Evolutionary conservation across 164 flowering plant species (phyloP).

Genomic region (Vitis cinerea): DNA sequence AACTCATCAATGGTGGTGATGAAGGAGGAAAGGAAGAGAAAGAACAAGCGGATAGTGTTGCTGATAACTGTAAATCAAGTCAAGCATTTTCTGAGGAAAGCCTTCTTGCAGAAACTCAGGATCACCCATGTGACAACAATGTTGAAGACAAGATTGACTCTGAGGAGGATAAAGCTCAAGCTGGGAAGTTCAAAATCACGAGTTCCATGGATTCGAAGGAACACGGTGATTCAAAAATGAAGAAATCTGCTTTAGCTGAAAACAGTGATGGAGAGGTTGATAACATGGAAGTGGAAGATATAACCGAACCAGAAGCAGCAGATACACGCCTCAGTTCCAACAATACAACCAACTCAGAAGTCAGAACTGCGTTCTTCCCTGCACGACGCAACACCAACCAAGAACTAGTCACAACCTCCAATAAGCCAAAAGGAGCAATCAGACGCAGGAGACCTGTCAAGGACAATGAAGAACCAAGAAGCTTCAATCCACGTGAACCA

Average conservation of each 20-base stretch:
- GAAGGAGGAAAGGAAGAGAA: slow-evolving; percentile 3
- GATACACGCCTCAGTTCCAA: slow-evolving; percentile 1
- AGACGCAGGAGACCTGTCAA: slow-evolving; percentile 21
- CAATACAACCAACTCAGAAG: background rate
- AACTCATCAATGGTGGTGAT: background rate
- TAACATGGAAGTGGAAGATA: slow-evolving; percentile 11
- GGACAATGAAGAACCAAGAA: slow-evolving; percentile 25
- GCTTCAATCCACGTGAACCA: slow-evolving; percentile 65
- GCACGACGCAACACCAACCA: slow-evolving; percentile 7
- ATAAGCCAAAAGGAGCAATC: slow-evolving; percentile 15
- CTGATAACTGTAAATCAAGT: background rate
- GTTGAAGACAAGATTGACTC: background rate
- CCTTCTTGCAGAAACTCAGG: slow-evolving; percentile 4
- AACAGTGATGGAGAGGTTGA: slow-evolving; percentile 1
- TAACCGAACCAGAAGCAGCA: slow-evolving; percentile 1
- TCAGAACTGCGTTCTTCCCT: background rate
- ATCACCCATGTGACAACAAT: background rate
- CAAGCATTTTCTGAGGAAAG: slow-evolving; percentile 5
- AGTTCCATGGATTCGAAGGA: slow-evolving; percentile 16
- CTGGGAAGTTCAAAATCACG: slow-evolving; percentile 12
- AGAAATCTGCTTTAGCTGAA: background rate
- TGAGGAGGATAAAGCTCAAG: slow-evolving; percentile 8
- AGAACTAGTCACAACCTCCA: slow-evolving; percentile 15
- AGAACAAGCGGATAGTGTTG: background rate
- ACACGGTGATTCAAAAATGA: background rate